A percentile compares a stretch with the other conserved stretches of the same genome.
phyloP scores from a whole-genome alignment of 202 grass and related monocot species.

The Sporobolus alterniflorus region DNA sequence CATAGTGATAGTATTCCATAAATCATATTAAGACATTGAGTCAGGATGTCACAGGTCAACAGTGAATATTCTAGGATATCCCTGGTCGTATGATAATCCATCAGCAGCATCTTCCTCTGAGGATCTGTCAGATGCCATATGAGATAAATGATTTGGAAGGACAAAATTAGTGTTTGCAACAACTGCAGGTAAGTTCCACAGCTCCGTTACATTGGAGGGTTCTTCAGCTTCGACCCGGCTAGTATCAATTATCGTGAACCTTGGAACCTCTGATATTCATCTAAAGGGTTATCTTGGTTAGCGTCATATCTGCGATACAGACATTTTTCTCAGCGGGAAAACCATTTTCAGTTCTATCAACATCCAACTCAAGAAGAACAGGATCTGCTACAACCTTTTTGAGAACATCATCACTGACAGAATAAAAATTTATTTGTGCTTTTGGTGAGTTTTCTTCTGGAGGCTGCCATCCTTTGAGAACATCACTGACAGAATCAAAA shows the following conservation, averaged over 20 bases:
- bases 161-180: slow-evolving; percentile 53
- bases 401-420: slow-evolving; percentile 82
- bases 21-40: no score
- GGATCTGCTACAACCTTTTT: slow-evolving; percentile 69
- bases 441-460: slow-evolving; percentile 72
- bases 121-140: slow-evolving; percentile 52
- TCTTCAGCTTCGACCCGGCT: slow-evolving; percentile 69
- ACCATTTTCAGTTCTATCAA: slow-evolving; percentile 38
- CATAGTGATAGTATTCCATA: no score
- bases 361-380: slow-evolving; percentile 68
- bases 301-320: slow-evolving; percentile 30
- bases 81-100: slow-evolving; percentile 45
- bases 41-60: no score
- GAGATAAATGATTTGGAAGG: slow-evolving; percentile 28
- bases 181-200: slow-evolving; percentile 61
- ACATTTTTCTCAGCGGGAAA: slow-evolving; percentile 43
- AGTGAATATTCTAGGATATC: slow-evolving; percentile 25
- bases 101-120: slow-evolving; percentile 54
- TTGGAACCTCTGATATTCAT: slow-evolving; percentile 60
- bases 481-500: slow-evolving; percentile 79
- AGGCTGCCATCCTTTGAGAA: slow-evolving; percentile 73
- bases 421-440: slow-evolving; percentile 92
- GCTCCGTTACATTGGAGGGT: slow-evolving; percentile 58
- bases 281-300: slow-evolving; percentile 36
- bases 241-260: slow-evolving; percentile 92